Evolutionary conservation across 306 rosid genomes (phyloP), one percentile per base, ranked within the genome.

Genomic region (Biancaea sappan): DNA sequence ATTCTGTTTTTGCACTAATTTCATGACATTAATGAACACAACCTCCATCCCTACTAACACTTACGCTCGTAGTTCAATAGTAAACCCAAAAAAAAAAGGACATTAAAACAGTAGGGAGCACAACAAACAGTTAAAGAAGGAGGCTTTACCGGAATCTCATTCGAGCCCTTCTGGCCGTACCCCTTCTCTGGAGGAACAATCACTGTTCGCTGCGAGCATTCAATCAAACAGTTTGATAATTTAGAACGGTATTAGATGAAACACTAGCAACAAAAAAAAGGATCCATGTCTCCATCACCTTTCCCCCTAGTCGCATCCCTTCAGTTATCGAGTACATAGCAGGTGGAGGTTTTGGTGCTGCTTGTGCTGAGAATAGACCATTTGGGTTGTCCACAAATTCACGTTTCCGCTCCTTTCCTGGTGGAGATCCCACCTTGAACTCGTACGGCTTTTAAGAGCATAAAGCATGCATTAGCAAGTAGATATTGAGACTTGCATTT

Each of bases 361-460:
- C 98, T 86, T 94, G 98, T 69, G 97, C 97, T 21, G 97, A 94
- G 84, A 94, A 91, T 34, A 94, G 76, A 71, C 97, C 97, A 77
- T 94, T 94, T 21, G 97, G 96, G 44, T 89, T 94, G 80, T 94
- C 97, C 11, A 86, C 97, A 78, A 85, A 90, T 5, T 91, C 97
- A 14, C 97, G 91, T 77, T 91, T 94, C 87, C 98, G 84, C 79
- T 94, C 98, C 83, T 90, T 94, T 48, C 98, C 98, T 0, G 98
- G 91, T 16, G 89, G 83, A 75, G 94, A 86, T 68, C 96, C 98
- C 63, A 94, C 97, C 84, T 40, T 87, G 92, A 94, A 94, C 79
- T 74, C 90, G 38, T 94, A 94, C 13, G 96, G 97, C 96, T 93
- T 79, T 65, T 69, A 40, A 76, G 51, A 86, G 63, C 85, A 77